Percentiles rank a stretch among this genome's conserved stretches.
Evolutionary conservation across 805 yeast species (phyloP).

Genomic region (Ogataea pini): DNA sequence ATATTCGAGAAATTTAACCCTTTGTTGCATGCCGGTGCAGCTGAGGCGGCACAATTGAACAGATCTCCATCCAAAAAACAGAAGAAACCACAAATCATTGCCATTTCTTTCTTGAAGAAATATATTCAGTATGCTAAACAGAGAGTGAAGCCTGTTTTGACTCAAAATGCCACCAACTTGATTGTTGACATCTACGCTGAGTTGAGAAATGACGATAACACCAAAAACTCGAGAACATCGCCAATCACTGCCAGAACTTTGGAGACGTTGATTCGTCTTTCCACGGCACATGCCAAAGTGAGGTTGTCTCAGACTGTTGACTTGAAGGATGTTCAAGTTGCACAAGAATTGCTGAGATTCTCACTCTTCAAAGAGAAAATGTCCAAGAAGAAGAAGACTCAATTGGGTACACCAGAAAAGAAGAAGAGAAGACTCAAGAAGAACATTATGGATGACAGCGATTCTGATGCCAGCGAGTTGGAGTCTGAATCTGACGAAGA

Average conservation of each 20-base stretch:
- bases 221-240: slow-evolving; percentile 70
- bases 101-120: slow-evolving; percentile 85
- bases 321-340: slow-evolving; percentile 77
- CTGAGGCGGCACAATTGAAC: slow-evolving; percentile 34
- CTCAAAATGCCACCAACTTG: slow-evolving; percentile 73
- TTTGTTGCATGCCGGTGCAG: slow-evolving; percentile 78
- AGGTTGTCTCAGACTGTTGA: slow-evolving; percentile 77
- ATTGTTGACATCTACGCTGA: slow-evolving; percentile 80
- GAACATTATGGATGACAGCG: slow-evolving; percentile 10
- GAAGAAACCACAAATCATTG: slow-evolving; percentile 51
- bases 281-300: slow-evolving; percentile 98
- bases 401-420: slow-evolving; percentile 33
- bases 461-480: slow-evolving; percentile 22
- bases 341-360: slow-evolving; percentile 80
- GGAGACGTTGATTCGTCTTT: slow-evolving; percentile 90
- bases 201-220: slow-evolving; percentile 71
- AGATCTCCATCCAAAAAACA: slow-evolving; percentile 31
- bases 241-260: slow-evolving; percentile 98
- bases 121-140: slow-evolving; percentile 93
- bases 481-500: slow-evolving; percentile 30
- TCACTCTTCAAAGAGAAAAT: slow-evolving; percentile 74
- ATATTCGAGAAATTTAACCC: slow-evolving; percentile 87
- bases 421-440: slow-evolving; percentile 35
- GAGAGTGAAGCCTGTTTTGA: slow-evolving; percentile 77
- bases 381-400: slow-evolving; percentile 38